A percentile compares a stretch with the other conserved stretches of the same genome.
Evolutionary conservation across 371 early-diverging fungal species (phyloP).

Genomic region (Catenaria anguillulae): DNA sequence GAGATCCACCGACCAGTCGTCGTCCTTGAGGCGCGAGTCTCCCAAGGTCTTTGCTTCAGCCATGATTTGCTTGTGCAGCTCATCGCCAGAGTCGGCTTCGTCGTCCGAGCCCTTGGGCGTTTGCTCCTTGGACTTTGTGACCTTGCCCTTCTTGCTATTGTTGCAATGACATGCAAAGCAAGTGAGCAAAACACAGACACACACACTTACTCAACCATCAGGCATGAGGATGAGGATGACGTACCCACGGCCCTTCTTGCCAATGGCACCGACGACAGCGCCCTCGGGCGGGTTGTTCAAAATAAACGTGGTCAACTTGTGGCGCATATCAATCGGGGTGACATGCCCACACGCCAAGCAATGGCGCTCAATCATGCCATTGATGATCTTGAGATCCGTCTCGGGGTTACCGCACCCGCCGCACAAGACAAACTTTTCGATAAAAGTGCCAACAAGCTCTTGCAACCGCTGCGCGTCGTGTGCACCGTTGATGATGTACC

Average conservation of each 20-base stretch:
- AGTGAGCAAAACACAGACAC: too few species aligned
- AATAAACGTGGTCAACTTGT: conserved; percentile 78
- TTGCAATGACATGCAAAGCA: too few species aligned
- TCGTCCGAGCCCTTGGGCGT: conserved; percentile 26
- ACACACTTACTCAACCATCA: background rate
- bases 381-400: conserved; percentile 75
- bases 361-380: conserved; percentile 55
- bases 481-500: conserved; percentile 94
- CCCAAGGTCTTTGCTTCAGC: conserved; percentile 48
- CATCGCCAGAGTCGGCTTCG: conserved; percentile 43
- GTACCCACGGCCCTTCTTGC: conserved; percentile 29
- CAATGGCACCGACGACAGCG: conserved; percentile 14
- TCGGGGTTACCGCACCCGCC: conserved; percentile 94
- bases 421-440: conserved; percentile 94
- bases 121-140: conserved; percentile 25
- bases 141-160: conserved; percentile 40
- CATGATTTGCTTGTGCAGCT: conserved; percentile 52
- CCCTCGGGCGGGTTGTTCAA: conserved; percentile 76
- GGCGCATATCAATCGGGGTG: conserved; percentile 71
- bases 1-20: conserved; percentile 69
- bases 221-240: background rate
- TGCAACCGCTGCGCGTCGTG: conserved; percentile 87
- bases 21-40: conserved; percentile 35
- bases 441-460: conserved; percentile 79
- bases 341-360: conserved; percentile 90